These are phyloP conservation scores for Penicillium flavigenum DNA, from an alignment of 495 filamentous ascomycete species.

Conservation along the genomic window DNA sequence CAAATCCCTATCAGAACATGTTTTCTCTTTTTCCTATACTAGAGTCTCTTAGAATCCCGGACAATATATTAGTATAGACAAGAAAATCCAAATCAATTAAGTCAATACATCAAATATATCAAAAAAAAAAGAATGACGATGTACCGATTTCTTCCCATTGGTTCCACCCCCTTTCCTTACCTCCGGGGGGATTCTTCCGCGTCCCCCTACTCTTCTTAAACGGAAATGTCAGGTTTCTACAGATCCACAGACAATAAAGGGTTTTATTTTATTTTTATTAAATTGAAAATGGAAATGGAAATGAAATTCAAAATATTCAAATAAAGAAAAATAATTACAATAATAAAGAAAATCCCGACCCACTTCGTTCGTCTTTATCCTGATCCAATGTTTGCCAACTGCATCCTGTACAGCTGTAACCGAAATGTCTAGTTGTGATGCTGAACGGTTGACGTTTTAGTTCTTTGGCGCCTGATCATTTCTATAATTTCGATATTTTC, in stretches of 20 bases:
- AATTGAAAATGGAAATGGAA: conserved; percentile 16
- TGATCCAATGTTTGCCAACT: conserved; percentile 41
- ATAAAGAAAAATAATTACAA: conserved; percentile 17
- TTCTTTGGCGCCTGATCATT: conserved; percentile 44
- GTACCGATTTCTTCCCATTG: conserved; percentile 25
- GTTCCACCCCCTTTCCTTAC: conserved; percentile 35
- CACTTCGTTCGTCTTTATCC: conserved; percentile 27
- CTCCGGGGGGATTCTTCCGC: conserved; percentile 26
- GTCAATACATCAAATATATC: not conserved
- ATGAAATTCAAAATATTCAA: conserved; percentile 16
- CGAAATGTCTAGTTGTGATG: conserved; percentile 37
- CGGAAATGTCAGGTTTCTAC: conserved; percentile 20
- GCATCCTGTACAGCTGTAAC: conserved; percentile 48
- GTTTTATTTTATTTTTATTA: conserved; percentile 12
- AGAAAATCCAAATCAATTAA: not conserved
- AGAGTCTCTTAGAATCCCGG: too few species aligned
- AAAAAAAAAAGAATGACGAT: not conserved
- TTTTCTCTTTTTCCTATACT: too few species aligned
- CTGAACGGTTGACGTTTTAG: conserved; percentile 40
- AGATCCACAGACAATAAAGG: conserved; percentile 15
- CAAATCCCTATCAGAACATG: too few species aligned
- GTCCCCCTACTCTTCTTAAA: conserved; percentile 16
- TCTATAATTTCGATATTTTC: conserved; percentile 13
- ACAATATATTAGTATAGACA: too few species aligned
- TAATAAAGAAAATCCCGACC: conserved; percentile 20